Evolutionary conservation across 2,329 filamentous ascomycete genomes (phyloP).

Genomic region (Exophiala alcalophila): DNA sequence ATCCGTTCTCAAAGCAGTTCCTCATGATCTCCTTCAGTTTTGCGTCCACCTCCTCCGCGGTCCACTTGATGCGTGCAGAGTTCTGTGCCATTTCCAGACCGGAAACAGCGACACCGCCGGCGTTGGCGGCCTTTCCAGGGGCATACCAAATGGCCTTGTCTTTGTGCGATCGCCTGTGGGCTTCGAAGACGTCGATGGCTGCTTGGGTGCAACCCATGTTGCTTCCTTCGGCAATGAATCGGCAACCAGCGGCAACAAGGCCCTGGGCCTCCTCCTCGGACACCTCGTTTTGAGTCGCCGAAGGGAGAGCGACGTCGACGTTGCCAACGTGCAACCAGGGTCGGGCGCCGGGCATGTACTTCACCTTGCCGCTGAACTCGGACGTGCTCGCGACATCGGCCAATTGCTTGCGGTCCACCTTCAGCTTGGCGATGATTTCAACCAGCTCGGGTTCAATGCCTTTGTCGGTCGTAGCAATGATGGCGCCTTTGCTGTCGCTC

Average conservation of each 20-base stretch:
- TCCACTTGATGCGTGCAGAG: slow-evolving; percentile 81
- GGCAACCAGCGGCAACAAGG: slow-evolving; percentile 70
- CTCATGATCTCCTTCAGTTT: slow-evolving; percentile 96
- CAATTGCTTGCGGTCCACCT: slow-evolving; percentile 81
- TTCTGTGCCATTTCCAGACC: slow-evolving; percentile 99
- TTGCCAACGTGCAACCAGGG: slow-evolving; percentile 89
- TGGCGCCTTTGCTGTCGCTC: slow-evolving; percentile 83
- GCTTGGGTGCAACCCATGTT: slow-evolving; percentile 99
- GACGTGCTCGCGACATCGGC: slow-evolving; percentile 63
- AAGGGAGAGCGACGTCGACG: slow-evolving; percentile 88
- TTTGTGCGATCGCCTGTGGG: slow-evolving; percentile 65
- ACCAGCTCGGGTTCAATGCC: slow-evolving; percentile 79
- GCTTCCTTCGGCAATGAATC: slow-evolving; percentile 91
- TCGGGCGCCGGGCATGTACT: slow-evolving; percentile 80
- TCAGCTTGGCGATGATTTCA: slow-evolving; percentile 74
- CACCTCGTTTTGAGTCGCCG: slow-evolving; percentile 97
- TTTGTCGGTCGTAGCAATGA: slow-evolving; percentile 69
- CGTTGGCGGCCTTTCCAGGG: slow-evolving; percentile 95
- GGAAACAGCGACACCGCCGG: slow-evolving; percentile 93
- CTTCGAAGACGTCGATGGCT: slow-evolving; percentile 91
- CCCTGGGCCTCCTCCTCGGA: slow-evolving; percentile 83
- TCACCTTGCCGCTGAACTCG: slow-evolving; percentile 64
- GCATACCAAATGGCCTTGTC: slow-evolving; percentile 86
- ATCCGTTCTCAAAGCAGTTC: slow-evolving; percentile 82
- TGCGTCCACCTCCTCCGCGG: slow-evolving; percentile 80